A percentile compares a stretch with the other conserved stretches of the same genome.
Evolutionary conservation across 2,329 filamentous ascomycete genomes (phyloP).

Genomic region (Nigrospora sphaerica): DNA sequence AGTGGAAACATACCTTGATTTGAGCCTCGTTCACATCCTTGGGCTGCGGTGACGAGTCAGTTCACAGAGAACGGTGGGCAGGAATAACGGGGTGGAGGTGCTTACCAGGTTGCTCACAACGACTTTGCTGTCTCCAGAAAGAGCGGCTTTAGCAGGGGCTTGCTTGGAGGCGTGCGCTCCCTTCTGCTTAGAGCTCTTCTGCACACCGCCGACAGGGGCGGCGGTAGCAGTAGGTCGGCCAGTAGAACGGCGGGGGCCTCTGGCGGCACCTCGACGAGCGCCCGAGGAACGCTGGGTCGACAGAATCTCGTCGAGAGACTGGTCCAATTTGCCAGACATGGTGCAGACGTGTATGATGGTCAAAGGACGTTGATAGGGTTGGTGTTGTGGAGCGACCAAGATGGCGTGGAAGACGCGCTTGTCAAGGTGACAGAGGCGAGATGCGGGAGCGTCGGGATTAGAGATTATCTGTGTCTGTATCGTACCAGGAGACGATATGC

Average conservation of each 20-base stretch:
- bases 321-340: conserved; percentile 94
- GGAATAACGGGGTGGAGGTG: conserved; percentile 7
- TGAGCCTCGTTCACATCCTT: conserved; percentile 92
- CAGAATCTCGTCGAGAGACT: conserved; percentile 96
- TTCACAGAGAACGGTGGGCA: background rate
- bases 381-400: background rate
- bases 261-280: conserved; percentile 36
- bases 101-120: conserved; percentile 97
- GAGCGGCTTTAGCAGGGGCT: conserved; percentile 56
- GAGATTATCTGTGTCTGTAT: too few relatives aligned
- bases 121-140: conserved; percentile 82
- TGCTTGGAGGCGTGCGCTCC: conserved; percentile 55
- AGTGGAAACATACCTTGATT: conserved; percentile 99
- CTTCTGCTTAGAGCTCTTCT: conserved; percentile 63
- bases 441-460: too few relatives aligned
- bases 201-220: conserved; percentile 77
- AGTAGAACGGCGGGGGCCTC: conserved; percentile 39
- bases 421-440: too few relatives aligned
- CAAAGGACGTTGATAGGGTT: background rate
- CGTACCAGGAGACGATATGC: too few relatives aligned
- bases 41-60: conserved; percentile 50
- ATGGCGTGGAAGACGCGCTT: too few relatives aligned
- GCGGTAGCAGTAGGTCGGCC: conserved; percentile 51
- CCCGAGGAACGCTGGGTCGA: conserved; percentile 59
- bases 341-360: conserved; percentile 21